Evolutionary conservation across 2,329 filamentous ascomycete genomes (phyloP), one percentile per base, ranked within the genome.

Genomic region (Hypoxylon rubiginosum): DNA sequence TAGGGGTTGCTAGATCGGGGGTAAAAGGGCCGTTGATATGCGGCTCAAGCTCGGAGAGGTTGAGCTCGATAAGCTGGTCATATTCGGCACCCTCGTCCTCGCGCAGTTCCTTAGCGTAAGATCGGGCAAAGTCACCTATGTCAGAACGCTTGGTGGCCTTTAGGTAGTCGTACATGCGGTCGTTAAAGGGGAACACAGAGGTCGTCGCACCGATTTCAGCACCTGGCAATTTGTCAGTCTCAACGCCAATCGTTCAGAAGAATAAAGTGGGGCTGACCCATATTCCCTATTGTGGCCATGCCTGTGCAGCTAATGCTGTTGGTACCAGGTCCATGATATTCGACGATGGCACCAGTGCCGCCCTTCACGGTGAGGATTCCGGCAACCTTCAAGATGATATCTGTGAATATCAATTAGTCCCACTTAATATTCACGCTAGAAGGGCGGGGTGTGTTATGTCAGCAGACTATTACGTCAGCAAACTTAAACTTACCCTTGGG

Each of bases 1-100:
- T 97, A 55, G 96, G 96, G 7, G 96, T 98, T 60, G 94, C 94
- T 83, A 99, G 87, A 89, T 99, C 96, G 67, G 96, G 96, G 28
- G 96, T 99, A 89, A 98, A 98, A 71, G 96, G 96, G 72, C 96
- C 96, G 86, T 99, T 99, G 85, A 99, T 94, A 81, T 98, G 93
- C 72, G 96, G 96, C 86, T 99, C 96, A 52, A 99, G 91, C 82
- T 95, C 92, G 64, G 89, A 91, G 59, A 99, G 89, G 86, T 99
- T 95, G 83, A 99, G 93, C 84, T 97, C 95, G 76, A 98, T 93
- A 73, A 97, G 82, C 83, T 98, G 88, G 81, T 99, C 96, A 82
- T 98, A 99, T 82, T 98, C 90, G 73, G 93, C 92, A 73, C 93
- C 93, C 82, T 97, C 86, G 74, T 99, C 96, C 78, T 92, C 91